Conservation (phyloP, 2,329 filamentous ascomycete species). For the Penicillium frequentans region DNA sequence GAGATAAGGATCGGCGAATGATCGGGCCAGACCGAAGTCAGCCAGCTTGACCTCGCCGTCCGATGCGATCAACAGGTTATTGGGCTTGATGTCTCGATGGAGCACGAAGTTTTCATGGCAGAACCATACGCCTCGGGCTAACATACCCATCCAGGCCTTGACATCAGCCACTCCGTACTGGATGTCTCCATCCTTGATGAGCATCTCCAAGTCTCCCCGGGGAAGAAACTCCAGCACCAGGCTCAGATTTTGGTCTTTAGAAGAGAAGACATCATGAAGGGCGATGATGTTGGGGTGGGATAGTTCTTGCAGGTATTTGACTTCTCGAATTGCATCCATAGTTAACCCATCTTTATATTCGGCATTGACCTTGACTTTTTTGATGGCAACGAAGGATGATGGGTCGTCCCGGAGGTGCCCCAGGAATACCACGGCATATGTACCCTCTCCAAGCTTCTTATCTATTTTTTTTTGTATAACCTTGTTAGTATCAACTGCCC, state of each 20-base stretch:
- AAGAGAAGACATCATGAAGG: conserved; percentile 88
- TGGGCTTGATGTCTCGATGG: conserved; percentile 98
- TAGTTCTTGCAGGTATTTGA: conserved; percentile 92
- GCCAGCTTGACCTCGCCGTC: conserved; percentile 93
- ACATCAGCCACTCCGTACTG: conserved; percentile 86
- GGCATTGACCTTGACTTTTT: conserved; percentile 55
- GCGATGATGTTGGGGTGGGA: conserved; percentile 94
- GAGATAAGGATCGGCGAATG: conserved; percentile 82
- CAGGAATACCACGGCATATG: conserved; percentile 92
- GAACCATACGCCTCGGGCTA: conserved; percentile 90
- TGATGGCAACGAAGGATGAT: conserved; percentile 69
- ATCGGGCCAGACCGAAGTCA: conserved; percentile 92
- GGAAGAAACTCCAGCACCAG: conserved; percentile 93
- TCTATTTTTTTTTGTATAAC: conserved; percentile 48
- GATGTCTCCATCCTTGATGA: conserved; percentile 83
- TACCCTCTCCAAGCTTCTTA: conserved; percentile 91
- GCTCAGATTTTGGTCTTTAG: conserved; percentile 94
- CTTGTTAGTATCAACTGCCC: neutral
- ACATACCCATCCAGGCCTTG: conserved; percentile 98
- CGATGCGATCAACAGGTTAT: conserved; percentile 92
- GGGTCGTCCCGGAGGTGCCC: conserved; percentile 76
- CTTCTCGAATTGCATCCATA: conserved; percentile 91
- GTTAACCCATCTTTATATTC: conserved; percentile 84
- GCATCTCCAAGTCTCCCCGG: conserved; percentile 89
- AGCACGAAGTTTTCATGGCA: conserved; percentile 93